Evolutionary conservation across 2,329 filamentous ascomycete genomes (phyloP).

Genomic region (Aspergillus felis): DNA sequence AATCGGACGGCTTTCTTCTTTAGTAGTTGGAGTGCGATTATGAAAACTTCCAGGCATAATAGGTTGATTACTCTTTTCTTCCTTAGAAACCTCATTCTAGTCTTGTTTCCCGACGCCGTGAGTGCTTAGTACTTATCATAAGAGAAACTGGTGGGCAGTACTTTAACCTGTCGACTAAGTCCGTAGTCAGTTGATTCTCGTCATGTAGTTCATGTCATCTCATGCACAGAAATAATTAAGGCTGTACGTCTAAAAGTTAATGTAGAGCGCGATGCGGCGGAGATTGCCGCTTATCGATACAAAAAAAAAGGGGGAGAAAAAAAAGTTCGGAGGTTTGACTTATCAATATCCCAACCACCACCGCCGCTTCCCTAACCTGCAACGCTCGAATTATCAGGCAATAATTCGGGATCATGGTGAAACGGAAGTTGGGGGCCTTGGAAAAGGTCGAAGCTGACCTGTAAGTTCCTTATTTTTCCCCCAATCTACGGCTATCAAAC

Average conservation of each 20-base stretch:
- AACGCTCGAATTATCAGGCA: conserved; percentile 5
- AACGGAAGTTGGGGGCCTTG: conserved; percentile 84
- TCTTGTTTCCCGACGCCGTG: not conserved
- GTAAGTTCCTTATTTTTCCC: conserved; percentile 41
- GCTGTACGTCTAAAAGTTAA: not conserved
- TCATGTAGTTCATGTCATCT: not conserved
- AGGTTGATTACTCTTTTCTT: conserved; percentile 21
- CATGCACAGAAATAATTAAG: not conserved
- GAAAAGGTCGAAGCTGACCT: conserved; percentile 94
- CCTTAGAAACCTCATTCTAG: not conserved
- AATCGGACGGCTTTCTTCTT: conserved; percentile 37
- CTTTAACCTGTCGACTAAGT: not conserved
- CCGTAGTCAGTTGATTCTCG: not conserved
- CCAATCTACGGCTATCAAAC: conserved; percentile 2
- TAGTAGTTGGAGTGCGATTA: conserved; percentile 42
- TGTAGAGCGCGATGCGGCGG: not conserved
- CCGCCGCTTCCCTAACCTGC: conserved; percentile 79
- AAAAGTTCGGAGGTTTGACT: conserved; percentile 13
- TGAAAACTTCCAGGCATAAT: conserved; percentile 30
- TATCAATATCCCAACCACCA: conserved; percentile 9
- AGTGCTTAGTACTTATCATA: not conserved
- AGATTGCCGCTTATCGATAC: conserved; percentile 26
- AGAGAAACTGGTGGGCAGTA: not conserved
- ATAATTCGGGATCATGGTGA: conserved; percentile 57
- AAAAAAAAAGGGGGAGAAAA: conserved; percentile 29